These are phyloP conservation scores for Ophiorrhiza pumila DNA, from an alignment of 257 asterid genomes.

Conservation along the genomic window DNA sequence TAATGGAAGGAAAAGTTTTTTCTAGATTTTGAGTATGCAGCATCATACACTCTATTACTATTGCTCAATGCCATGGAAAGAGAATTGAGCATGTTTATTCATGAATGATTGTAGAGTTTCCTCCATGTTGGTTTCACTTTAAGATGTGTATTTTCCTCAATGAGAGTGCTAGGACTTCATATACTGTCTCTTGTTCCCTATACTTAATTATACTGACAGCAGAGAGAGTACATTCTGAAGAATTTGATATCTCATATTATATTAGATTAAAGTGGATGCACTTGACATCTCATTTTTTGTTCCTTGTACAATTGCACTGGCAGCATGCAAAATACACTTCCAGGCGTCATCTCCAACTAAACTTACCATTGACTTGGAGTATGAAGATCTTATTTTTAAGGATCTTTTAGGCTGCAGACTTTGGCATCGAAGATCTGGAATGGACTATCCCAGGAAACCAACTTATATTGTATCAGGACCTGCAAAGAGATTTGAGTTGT, in stretches of 20 bases:
- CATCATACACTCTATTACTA: background rate
- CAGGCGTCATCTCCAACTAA: conserved; percentile 33
- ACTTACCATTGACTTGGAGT: conserved; percentile 26
- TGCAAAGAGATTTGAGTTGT: conserved; percentile 24
- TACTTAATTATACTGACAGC: background rate
- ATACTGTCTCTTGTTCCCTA: background rate
- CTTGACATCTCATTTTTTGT: background rate
- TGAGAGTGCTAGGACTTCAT: background rate
- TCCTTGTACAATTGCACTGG: background rate
- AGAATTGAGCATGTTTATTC: background rate
- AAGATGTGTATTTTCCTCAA: background rate
- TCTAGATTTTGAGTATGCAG: background rate
- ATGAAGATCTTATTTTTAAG: conserved; percentile 18
- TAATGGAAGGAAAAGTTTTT: background rate
- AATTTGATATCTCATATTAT: background rate
- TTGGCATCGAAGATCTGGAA: conserved; percentile 29
- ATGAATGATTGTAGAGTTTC: background rate
- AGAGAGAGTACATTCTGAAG: background rate
- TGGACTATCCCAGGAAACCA: conserved; percentile 21
- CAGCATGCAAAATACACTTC: conserved; percentile 30
- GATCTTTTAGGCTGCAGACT: conserved; percentile 29
- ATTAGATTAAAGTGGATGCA: background rate
- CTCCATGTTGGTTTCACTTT: background rate
- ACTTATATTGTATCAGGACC: conserved; percentile 23
- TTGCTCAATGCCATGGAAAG: background rate